A percentile compares a stretch with the other conserved stretches of the same genome.
phyloP scores from a whole-genome alignment of 2,329 filamentous ascomycete genomes.

The Metarhizium rileyi region DNA sequence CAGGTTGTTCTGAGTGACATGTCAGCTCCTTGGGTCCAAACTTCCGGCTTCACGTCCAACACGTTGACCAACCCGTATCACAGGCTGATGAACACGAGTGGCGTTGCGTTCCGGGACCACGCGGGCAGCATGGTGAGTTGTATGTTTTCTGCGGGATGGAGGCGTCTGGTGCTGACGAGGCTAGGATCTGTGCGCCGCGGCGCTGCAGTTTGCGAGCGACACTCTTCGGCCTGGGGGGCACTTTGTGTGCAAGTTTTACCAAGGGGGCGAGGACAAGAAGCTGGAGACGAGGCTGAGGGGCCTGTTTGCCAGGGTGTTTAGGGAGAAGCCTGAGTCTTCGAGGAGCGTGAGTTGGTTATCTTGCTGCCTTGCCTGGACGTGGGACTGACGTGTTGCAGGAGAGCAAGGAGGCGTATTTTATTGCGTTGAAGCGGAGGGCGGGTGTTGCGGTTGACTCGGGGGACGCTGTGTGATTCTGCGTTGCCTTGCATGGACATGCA shows the following conservation, averaged over 20 bases:
- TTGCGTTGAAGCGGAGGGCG: slow-evolving; percentile 61
- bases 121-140: slow-evolving; percentile 85
- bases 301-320: slow-evolving; percentile 69
- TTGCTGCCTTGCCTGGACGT: not conserved
- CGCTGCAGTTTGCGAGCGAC: slow-evolving; percentile 75
- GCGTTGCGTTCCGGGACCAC: slow-evolving; percentile 78
- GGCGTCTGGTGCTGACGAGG: not conserved
- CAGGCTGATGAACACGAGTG: slow-evolving; percentile 99
- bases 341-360: slow-evolving; percentile 67
- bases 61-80: slow-evolving; percentile 90
- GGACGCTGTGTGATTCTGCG: not conserved
- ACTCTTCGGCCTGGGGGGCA: slow-evolving; percentile 75
- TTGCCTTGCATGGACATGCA: not conserved
- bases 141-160: no score
- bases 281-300: slow-evolving; percentile 65
- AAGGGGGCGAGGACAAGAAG: slow-evolving; percentile 74
- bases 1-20: slow-evolving; percentile 94
- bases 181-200: slow-evolving; percentile 82
- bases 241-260: slow-evolving; percentile 97
- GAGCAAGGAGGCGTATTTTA: slow-evolving; percentile 71
- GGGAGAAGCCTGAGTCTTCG: slow-evolving; percentile 88
- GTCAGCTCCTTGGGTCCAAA: slow-evolving; percentile 92
- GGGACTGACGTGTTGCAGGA: slow-evolving; percentile 17
- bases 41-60: slow-evolving; percentile 67
- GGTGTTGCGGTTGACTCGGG: slow-evolving; percentile 19